These are phyloP conservation scores for Lipomyces yamanashiensis DNA, from an alignment of 805 yeast genomes.

Conservation along the genomic window DNA sequence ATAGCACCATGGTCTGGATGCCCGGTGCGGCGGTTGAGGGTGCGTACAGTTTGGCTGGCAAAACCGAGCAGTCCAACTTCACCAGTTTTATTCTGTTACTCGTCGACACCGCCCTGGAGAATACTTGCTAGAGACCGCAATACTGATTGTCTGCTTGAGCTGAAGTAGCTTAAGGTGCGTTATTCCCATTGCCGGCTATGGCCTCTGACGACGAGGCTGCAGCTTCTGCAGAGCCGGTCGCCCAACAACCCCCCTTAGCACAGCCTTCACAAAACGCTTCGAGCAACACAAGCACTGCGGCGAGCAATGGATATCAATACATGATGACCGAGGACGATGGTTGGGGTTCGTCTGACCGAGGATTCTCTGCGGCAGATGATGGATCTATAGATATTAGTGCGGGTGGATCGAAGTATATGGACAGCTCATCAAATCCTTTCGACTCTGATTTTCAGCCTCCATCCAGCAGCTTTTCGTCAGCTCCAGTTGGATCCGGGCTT, in stretches of 20 bases:
- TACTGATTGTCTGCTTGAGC: too few relatives aligned
- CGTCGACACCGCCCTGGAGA: too few relatives aligned
- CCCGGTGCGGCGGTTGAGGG: too few relatives aligned
- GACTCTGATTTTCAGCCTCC: conserved; percentile 7
- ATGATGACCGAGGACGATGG: conserved; percentile 1
- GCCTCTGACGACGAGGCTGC: conserved; percentile 19
- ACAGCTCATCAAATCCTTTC: conserved; percentile 1
- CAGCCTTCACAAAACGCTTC: neutral
- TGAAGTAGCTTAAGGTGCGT: neutral
- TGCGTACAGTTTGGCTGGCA: too few relatives aligned
- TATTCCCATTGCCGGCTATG: conserved; percentile 6
- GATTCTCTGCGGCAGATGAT: neutral
- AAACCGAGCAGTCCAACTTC: too few relatives aligned
- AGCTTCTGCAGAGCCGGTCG: neutral
- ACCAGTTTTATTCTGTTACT: too few relatives aligned
- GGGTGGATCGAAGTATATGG: conserved; percentile 10
- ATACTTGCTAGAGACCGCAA: too few relatives aligned
- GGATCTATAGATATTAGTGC: conserved; percentile 12
- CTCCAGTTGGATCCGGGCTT: neutral
- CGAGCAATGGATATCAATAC: neutral
- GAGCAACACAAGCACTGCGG: neutral
- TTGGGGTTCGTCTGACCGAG: neutral
- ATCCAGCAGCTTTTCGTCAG: neutral
- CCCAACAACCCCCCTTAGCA: neutral
- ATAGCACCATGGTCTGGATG: too few relatives aligned